phyloP scores from a whole-genome alignment of 2,329 filamentous ascomycete species.

The Exophiala mesophila region DNA sequence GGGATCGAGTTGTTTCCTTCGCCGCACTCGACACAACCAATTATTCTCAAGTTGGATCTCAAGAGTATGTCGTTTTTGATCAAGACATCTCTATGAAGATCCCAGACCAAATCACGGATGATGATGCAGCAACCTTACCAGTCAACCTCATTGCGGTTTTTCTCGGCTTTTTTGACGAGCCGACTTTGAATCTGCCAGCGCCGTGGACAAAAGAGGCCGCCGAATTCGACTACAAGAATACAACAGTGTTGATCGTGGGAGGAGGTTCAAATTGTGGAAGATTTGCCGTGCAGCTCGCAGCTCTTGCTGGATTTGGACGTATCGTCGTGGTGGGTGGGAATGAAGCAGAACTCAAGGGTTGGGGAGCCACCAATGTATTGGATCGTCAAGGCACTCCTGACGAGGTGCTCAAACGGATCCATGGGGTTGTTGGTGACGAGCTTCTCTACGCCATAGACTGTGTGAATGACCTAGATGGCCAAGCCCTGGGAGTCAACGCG shows the following conservation, averaged over 20 bases:
- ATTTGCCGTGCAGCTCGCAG: slow-evolving; percentile 27
- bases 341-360: slow-evolving; percentile 30
- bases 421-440: slow-evolving; percentile 36
- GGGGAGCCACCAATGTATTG: slow-evolving; percentile 41
- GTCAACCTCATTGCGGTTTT: slow-evolving; percentile 34
- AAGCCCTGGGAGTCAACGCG: slow-evolving; percentile 31
- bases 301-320: slow-evolving; percentile 32
- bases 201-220: slow-evolving; percentile 16
- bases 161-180: slow-evolving; percentile 33
- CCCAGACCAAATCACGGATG: slow-evolving; percentile 32
- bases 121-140: slow-evolving; percentile 37
- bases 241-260: slow-evolving; percentile 27
- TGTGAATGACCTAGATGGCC: slow-evolving; percentile 27
- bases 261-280: slow-evolving; percentile 27
- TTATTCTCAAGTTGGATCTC: slow-evolving; percentile 29
- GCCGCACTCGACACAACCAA: slow-evolving; percentile 6
- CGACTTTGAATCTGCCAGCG: slow-evolving; percentile 30
- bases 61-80: slow-evolving; percentile 37
- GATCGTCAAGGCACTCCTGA: slow-evolving; percentile 34
- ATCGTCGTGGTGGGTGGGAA: slow-evolving; percentile 37
- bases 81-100: slow-evolving; percentile 30
- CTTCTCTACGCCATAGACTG: slow-evolving; percentile 38
- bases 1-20: slow-evolving; percentile 34
- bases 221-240: slow-evolving; percentile 21
- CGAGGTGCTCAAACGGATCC: slow-evolving; percentile 31